A percentile compares a stretch with the other conserved stretches of the same genome.
These are phyloP conservation scores for Cutaneotrichosporon sp. DNA, from an alignment of 1,284 basidiomycete genomes.

Conservation along the genomic window DNA sequence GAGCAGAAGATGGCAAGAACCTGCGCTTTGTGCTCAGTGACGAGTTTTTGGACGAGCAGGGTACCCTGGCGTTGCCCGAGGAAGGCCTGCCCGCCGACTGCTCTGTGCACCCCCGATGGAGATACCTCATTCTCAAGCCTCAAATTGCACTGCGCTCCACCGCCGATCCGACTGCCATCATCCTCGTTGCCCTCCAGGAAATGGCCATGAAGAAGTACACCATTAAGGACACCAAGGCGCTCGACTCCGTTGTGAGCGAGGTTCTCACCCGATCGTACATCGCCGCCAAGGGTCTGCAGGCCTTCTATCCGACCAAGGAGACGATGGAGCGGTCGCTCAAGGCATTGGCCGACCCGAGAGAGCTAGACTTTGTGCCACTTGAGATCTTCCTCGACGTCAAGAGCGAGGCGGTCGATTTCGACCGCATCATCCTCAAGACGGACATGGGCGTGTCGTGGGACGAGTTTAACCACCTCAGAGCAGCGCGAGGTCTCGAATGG, in stretches of 20 bases:
- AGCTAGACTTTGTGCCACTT: constrained; percentile 63
- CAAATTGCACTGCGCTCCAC: constrained; percentile 79
- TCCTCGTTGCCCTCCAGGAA: constrained; percentile 76
- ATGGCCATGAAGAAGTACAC: constrained; percentile 74
- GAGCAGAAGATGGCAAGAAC: constrained; percentile 14
- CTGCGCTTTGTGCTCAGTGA: constrained; percentile 22
- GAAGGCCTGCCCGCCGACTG: constrained; percentile 43
- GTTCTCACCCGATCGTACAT: constrained; percentile 79
- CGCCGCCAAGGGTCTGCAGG: constrained; percentile 73
- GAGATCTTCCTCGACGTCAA: constrained; percentile 82
- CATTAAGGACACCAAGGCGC: constrained; percentile 72
- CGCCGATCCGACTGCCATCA: constrained; percentile 58
- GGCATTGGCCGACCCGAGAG: background rate
- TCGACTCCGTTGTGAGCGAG: constrained; percentile 76
- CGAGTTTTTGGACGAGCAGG: constrained; percentile 17
- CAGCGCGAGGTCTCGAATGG: constrained; percentile 62
- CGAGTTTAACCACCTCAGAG: constrained; percentile 86
- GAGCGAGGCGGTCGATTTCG: constrained; percentile 75
- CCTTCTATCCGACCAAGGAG: constrained; percentile 66
- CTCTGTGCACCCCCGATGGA: constrained; percentile 59
- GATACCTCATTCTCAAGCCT: constrained; percentile 81
- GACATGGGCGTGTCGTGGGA: constrained; percentile 83
- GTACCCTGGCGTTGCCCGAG: constrained; percentile 16
- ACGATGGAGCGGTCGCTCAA: constrained; percentile 16
- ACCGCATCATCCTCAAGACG: constrained; percentile 84